Base-by-base conservation (phyloP, 2,329 filamentous ascomycete species). In the Xylariaceae sp. region DNA sequence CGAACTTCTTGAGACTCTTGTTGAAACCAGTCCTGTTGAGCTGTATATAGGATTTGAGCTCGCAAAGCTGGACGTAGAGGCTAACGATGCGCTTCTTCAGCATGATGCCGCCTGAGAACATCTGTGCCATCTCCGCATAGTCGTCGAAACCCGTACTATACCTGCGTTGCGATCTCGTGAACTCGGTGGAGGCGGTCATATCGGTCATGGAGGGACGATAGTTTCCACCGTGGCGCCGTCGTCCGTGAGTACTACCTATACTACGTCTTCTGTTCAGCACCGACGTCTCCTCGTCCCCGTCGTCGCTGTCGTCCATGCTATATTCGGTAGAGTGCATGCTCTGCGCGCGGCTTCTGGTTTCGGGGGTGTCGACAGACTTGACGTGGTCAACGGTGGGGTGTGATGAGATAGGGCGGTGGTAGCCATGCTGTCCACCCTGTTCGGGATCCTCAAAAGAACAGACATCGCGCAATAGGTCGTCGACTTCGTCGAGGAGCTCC, bases 1-100 rank as follows among this genome's bases (percentile, higher is more conserved):
- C 94, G 71, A 94, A 99, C 75, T 99, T 99, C 77, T 99, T 99
- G 66, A 97, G 77, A 0, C 96, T 92, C 76, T 99, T 99, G 70
- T 88, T 85, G 76, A 99, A 99, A 10, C 94, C 94, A 0, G 94
- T 99, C 75, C 89, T 89, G 80, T 99, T 99, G 63, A 99, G 84
- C 76, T 97, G 93, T 57, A 92, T 87, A 71, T 92, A 99, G 1
- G 93, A 97, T 72, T 96, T 95, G 69, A 99, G 84, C 74, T 97
- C 94, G 76, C 93, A 97, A 15, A 97, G 79, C 65, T 90, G 89
- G 51, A 99, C 94, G 71, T 97, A 99, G 61, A 92, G 80, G 71
- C 86, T 86, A 65, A 96, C 86, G 57, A 91, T 88, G 57, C 92
- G 86, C 78, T 96, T 97, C 81, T 97, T 97, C 64, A 99, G 77